Base-by-base conservation (phyloP, 2,329 filamentous ascomycete genomes). In the Penicillium janthinellum region DNA sequence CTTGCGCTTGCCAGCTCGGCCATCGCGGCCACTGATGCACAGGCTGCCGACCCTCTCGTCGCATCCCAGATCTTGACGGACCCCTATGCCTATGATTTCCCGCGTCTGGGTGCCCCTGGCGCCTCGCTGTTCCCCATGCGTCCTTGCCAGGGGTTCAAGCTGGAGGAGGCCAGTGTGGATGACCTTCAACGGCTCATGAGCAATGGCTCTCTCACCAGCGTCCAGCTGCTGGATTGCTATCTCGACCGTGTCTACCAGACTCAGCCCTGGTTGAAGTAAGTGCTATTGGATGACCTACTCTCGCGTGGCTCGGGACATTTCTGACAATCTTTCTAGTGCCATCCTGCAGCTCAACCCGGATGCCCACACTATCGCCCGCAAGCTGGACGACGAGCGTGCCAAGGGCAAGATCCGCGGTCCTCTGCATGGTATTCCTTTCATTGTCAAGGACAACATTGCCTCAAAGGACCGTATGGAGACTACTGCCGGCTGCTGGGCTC, bases 401-500 rank as follows among this genome's bases (percentile, higher is more conserved):
- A 67, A 75, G 1, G 87, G 87, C 25, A 78, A 77, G 41, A 72
- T 87, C 10, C 83, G 87, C n/a, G 84, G 88, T 1, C 85, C 86
- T 0, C 80, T 93, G 1, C 90, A 92, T 71, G 90, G 90, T 3
- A 90, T 93, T 45, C 90, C 90, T 0, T 90, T 90, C 71, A 79
- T 89, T 2, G 84, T 91, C 64, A 92, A 92, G 74, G 89, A 92
- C 60, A 75, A 75, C 70, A 88, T 90, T 56, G 87, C 82, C 25
- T 86, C 84, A 8, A 86, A 86, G 63, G 89, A 91, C 71, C 83
- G 83, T 54, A 84, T 92, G 82, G 83, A 92, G 70, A 92, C 89
- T 0, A 92, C 90, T 0, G 89, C 89, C 0, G 90, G 90, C 0
- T 86, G 83, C 67, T 88, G 81, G 82, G 86, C 86, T 17, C 80